Conservation (phyloP, 2,329 filamentous ascomycete species). For the Lasiodiplodia hormozganensis region DNA sequence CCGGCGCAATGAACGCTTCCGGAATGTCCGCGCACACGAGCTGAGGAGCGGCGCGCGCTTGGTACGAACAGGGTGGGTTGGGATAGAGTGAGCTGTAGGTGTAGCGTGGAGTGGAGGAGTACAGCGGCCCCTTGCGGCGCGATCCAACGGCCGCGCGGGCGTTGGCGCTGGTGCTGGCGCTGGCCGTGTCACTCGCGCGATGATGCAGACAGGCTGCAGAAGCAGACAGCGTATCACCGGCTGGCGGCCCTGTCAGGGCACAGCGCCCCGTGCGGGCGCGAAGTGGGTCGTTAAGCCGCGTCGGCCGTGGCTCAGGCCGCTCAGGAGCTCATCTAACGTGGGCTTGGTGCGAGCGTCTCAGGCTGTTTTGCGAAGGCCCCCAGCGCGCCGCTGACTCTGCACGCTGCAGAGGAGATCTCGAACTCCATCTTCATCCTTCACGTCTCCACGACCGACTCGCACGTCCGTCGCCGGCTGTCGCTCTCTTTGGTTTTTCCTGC, state of each 20-base stretch:
- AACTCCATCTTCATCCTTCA: slow-evolving; percentile 24
- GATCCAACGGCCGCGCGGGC: slow-evolving; percentile 2
- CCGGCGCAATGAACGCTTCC: slow-evolving; percentile 14
- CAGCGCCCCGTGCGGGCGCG: slow-evolving; percentile 7
- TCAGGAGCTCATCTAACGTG: slow-evolving; percentile 28
- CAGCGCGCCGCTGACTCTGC: slow-evolving; percentile 26
- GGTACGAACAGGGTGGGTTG: background rate
- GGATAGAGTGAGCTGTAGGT: slow-evolving; percentile 22
- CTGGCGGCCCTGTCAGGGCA: slow-evolving; percentile 7
- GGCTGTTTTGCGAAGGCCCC: slow-evolving; percentile 23
- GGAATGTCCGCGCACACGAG: slow-evolving; percentile 24
- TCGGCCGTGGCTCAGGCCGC: slow-evolving; percentile 23
- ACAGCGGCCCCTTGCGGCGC: slow-evolving; percentile 20
- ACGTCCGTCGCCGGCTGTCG: slow-evolving; percentile 22
- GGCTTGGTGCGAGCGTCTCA: slow-evolving; percentile 24
- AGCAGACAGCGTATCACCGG: slow-evolving; percentile 16
- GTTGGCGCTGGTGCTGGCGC: slow-evolving; percentile 1
- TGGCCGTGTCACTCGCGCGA: background rate
- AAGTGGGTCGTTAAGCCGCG: slow-evolving; percentile 18
- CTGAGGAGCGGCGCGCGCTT: slow-evolving; percentile 5
- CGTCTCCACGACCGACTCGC: slow-evolving; percentile 23
- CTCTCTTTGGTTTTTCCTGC: slow-evolving; percentile 23
- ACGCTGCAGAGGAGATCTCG: slow-evolving; percentile 25
- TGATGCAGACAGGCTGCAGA: background rate
- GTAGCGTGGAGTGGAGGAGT: slow-evolving; percentile 19